Percentiles rank a stretch among this genome's conserved stretches.
Conservation (phyloP, 2,329 filamentous ascomycete species). For the Xylaria sp. region DNA sequence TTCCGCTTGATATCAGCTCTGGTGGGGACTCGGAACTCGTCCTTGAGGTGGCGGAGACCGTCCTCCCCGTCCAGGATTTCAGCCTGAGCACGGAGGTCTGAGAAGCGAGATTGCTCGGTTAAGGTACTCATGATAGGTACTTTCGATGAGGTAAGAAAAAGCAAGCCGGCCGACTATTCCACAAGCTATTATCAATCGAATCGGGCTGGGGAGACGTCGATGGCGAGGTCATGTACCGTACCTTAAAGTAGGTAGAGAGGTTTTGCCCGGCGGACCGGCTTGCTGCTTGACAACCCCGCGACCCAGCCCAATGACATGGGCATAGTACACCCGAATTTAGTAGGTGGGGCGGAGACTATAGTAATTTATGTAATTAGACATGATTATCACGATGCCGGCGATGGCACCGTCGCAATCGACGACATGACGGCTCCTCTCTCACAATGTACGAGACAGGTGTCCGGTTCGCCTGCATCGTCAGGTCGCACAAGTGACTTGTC, state of each 20-base stretch:
- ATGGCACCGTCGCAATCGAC: background rate
- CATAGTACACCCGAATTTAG: constrained; percentile 5
- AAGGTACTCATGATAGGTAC: constrained; percentile 27
- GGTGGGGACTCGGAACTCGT: constrained; percentile 37
- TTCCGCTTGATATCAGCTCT: constrained; percentile 36
- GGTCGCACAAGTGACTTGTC: constrained; percentile 22
- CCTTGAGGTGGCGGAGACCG: constrained; percentile 31
- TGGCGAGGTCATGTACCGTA: constrained; percentile 1
- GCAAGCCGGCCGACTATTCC: too few relatives aligned
- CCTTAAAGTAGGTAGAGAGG: constrained; percentile 7
- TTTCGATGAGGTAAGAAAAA: too few relatives aligned
- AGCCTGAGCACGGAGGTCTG: constrained; percentile 34
- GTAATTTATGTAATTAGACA: background rate
- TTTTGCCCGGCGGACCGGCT: constrained; percentile 14
- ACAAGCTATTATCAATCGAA: constrained; percentile 6
- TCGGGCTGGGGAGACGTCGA: constrained; percentile 5
- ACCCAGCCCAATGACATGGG: constrained; percentile 4
- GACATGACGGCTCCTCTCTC: background rate
- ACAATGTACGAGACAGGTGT: background rate
- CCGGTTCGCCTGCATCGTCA: background rate
- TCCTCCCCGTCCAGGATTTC: constrained; percentile 34
- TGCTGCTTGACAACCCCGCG: constrained; percentile 19
- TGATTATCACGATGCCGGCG: constrained; percentile 13
- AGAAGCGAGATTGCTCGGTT: constrained; percentile 24
- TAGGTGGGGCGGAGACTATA: constrained; percentile 20